Base-by-base conservation (phyloP, 495 filamentous ascomycete genomes). In the Melanomma pulvis-pyrius region DNA sequence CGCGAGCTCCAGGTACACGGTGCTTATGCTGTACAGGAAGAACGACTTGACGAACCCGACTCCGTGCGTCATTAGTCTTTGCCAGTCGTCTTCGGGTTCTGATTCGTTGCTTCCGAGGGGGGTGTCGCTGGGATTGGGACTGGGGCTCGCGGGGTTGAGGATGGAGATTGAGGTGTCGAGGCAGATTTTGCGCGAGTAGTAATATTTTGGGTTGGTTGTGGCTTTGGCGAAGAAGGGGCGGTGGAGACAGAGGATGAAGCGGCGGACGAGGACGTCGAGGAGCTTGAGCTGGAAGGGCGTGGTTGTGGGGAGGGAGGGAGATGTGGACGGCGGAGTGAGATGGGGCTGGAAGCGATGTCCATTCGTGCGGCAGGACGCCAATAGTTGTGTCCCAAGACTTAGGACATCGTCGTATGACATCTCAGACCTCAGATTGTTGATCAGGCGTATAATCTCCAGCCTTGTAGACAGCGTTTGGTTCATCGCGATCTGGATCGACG, bases 211-310 rank as follows among this genome's bases (percentile, higher is more conserved):
- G 22, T 63, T 29, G 1, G 21, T 24, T 25, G 21, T 62, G 1
- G 65, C 50, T 44, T 44, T 26, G 12, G 30, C 26, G 21, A 59
- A 57, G 47, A 68, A 68, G 7, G 65, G 65, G 2, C 59, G 65
- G 32, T 68, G 65, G 5, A 68, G 53, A 21, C 32, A 26, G 44
- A 68, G 59, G 22, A 68, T 19, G 30, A 63, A 68, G 36, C 65
- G 65, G 8, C 44, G 50, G 41, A 51, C 21, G 13, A 63, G 24
- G n/a, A 54, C 32, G 25, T 63, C 52, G 21, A 59, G 22, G n/a
- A 68, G 41, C 36, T 68, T 68, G 11, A 41, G 9, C 15, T 57
- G 51, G 36, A 68, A 63, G 22, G 46, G 13, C 2, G 50, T 58
- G 22, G 50, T 13, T 8, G 13, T 36, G 15, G 32, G 21, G 7